phyloP scores from a whole-genome alignment of 1,284 basidiomycete genomes.

The Athelia psychrophila region DNA sequence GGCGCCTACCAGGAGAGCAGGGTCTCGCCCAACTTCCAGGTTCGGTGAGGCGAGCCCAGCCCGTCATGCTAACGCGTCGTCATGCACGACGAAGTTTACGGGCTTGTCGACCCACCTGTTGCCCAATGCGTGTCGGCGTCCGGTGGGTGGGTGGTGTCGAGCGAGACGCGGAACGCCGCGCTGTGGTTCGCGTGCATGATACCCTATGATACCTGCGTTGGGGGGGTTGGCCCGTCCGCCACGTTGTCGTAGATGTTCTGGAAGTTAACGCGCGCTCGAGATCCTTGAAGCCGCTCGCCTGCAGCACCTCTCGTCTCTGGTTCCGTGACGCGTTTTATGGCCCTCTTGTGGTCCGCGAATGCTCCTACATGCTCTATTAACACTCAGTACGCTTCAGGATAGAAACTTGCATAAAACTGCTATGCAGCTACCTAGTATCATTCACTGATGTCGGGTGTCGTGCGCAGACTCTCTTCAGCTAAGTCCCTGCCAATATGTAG shows the following conservation, averaged over 20 bases:
- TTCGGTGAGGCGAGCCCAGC: conserved; percentile 35
- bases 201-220: conserved; percentile 66
- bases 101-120: conserved; percentile 87
- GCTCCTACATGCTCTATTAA: too few species aligned
- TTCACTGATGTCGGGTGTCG: too few species aligned
- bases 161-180: conserved; percentile 77
- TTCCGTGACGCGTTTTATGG: too few species aligned
- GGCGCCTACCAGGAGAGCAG: conserved; percentile 15
- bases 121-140: conserved; percentile 62
- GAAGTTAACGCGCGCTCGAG: conserved; percentile 79
- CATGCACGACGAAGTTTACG: conserved; percentile 77
- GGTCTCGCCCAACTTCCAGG: conserved; percentile 23
- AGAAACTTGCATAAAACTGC: too few species aligned
- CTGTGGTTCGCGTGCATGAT: conserved; percentile 76
- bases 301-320: too few species aligned
- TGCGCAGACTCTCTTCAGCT: too few species aligned
- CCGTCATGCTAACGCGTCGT: conserved; percentile 84
- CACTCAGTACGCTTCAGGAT: too few species aligned
- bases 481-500: too few species aligned
- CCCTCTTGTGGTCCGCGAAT: too few species aligned
- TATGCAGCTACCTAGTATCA: too few species aligned
- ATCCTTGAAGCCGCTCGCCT: conserved; percentile 64
- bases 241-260: conserved; percentile 71
- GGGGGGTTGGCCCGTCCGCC: conserved; percentile 56
- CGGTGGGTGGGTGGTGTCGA: conserved; percentile 63